Evolutionary conservation across 1,284 basidiomycete genomes (phyloP).

Genomic region (Pholiota adiposa): DNA sequence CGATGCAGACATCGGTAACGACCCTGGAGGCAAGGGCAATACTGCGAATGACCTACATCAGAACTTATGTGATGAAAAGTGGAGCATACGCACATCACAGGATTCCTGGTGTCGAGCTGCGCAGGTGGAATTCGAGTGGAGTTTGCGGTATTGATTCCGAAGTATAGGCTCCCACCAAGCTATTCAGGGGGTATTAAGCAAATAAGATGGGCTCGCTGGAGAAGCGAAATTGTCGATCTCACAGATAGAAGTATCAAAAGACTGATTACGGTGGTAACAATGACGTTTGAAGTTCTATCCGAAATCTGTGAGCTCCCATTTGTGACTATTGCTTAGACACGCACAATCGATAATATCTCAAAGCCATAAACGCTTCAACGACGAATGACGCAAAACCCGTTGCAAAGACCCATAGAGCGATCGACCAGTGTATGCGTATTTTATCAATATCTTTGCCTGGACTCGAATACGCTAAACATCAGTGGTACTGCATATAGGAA

Average conservation of each 20-base stretch:
- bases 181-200: no score
- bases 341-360: slow-evolving; percentile 18
- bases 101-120: neutral
- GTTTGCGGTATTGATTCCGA: neutral
- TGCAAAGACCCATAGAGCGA: slow-evolving; percentile 1
- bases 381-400: slow-evolving; percentile 5
- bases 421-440: slow-evolving; percentile 6
- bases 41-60: neutral
- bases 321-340: neutral
- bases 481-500: neutral
- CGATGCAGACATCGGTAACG: neutral
- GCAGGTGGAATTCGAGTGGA: neutral
- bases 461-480: neutral
- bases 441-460: neutral
- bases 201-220: no score
- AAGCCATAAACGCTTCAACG: slow-evolving; percentile 18
- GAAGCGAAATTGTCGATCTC: neutral
- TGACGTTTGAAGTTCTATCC: slow-evolving; percentile 12
- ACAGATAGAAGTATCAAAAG: slow-evolving; percentile 5
- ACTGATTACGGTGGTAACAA: slow-evolving; percentile 1
- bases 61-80: neutral
- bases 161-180: neutral
- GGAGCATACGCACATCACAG: neutral
- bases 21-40: neutral
- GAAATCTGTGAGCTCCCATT: no score